phyloP scores from a whole-genome alignment of 1,284 basidiomycete genomes.

The Ceratobasidium papillatum region DNA sequence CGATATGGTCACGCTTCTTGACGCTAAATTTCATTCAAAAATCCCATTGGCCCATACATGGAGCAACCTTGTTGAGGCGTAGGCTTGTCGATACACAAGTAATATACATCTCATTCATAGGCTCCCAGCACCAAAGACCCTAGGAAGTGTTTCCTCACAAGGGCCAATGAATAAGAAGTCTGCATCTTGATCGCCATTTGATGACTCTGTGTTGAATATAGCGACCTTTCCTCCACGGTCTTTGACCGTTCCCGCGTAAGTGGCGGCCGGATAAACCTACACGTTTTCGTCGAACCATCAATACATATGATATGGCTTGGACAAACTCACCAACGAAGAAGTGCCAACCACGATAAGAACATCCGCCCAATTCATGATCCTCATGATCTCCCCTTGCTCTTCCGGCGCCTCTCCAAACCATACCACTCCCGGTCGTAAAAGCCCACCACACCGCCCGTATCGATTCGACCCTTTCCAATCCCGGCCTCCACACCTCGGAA shows the following conservation, averaged over 20 bases:
- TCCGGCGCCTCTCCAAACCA: slow-evolving; percentile 69
- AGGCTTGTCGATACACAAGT: not conserved
- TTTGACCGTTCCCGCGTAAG: slow-evolving; percentile 54
- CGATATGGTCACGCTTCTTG: not conserved
- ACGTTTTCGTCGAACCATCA: not conserved
- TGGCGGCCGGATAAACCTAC: slow-evolving; percentile 61
- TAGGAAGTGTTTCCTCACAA: slow-evolving; percentile 56
- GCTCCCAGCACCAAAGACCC: slow-evolving; percentile 37
- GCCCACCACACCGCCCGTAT: slow-evolving; percentile 56
- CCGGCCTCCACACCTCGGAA: slow-evolving; percentile 59
- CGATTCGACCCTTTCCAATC: slow-evolving; percentile 21
- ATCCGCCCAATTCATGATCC: slow-evolving; percentile 61
- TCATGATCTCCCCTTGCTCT: slow-evolving; percentile 57
- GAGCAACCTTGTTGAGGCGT: not conserved
- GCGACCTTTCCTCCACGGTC: slow-evolving; percentile 60
- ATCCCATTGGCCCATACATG: not conserved
- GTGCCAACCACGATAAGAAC: slow-evolving; percentile 70
- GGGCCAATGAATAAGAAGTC: slow-evolving; percentile 63
- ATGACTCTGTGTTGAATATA: slow-evolving; percentile 67
- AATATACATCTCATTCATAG: not conserved
- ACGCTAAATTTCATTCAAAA: not conserved
- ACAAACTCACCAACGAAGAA: slow-evolving; percentile 61
- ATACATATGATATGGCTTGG: slow-evolving; percentile 35
- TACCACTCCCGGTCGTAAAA: slow-evolving; percentile 68
- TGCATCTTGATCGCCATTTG: slow-evolving; percentile 55